Percentiles rank a stretch among this genome's conserved stretches.
Evolutionary conservation across 441 rosid genomes (phyloP).

Genomic region (Eugenia klotzschiana): DNA sequence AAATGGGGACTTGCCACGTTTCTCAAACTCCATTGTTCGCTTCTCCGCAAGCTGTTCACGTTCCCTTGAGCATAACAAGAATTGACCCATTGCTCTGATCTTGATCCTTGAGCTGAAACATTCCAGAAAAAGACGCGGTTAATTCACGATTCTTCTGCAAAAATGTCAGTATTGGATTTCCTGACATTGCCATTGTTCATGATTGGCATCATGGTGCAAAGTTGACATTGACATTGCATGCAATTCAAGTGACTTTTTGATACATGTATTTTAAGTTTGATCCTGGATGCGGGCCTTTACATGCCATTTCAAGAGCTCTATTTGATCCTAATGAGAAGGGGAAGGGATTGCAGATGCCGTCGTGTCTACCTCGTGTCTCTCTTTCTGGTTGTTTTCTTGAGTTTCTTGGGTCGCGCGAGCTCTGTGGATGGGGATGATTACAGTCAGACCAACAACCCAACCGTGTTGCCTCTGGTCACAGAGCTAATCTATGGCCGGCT

Average conservation of each 20-base stretch:
- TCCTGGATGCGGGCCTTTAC: neutral
- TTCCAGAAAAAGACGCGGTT: neutral
- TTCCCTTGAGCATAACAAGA: neutral
- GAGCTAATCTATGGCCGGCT: slow-evolving; percentile 36
- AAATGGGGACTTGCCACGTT: slow-evolving; percentile 26
- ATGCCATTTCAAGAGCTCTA: neutral
- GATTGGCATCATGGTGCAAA: neutral
- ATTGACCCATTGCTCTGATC: neutral
- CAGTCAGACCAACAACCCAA: slow-evolving; percentile 37
- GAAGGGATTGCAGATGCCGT: slow-evolving; percentile 9
- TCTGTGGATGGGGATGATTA: slow-evolving; percentile 45
- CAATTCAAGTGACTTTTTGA: neutral
- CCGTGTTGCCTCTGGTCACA: slow-evolving; percentile 34
- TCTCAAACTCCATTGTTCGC: slow-evolving; percentile 3
- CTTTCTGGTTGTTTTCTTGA: slow-evolving; percentile 18
- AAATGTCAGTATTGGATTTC: neutral
- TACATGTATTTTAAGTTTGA: neutral
- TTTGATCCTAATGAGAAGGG: slow-evolving; percentile 3
- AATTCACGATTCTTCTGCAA: neutral
- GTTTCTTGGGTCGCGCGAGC: slow-evolving; percentile 10
- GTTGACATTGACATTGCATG: neutral
- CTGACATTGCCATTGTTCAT: neutral
- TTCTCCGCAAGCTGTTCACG: neutral
- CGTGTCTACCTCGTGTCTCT: slow-evolving; percentile 13
- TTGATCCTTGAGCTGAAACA: neutral